Conservation (phyloP, 306 rosid species). For the Vigna angularis region DNA sequence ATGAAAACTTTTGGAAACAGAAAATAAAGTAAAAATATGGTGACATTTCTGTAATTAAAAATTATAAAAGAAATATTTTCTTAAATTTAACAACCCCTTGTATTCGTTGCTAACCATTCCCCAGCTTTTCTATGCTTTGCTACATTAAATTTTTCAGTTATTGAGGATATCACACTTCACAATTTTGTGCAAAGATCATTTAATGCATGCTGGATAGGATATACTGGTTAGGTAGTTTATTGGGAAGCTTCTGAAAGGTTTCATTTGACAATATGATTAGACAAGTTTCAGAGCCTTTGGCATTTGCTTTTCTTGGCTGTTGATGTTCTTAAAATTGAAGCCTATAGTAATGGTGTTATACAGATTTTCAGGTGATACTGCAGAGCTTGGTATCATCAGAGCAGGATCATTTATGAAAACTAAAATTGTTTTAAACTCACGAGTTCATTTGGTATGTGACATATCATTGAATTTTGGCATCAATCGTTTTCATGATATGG, state of each 20-base stretch:
- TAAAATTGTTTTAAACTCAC: constrained; percentile 73
- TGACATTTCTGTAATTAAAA: neutral
- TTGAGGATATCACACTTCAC: constrained; percentile 13
- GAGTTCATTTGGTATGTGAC: constrained; percentile 92
- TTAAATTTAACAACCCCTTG: neutral
- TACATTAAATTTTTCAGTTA: neutral
- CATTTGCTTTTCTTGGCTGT: constrained; percentile 3
- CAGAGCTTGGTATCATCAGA: constrained; percentile 90
- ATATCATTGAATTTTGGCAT: constrained; percentile 38
- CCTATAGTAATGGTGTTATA: constrained; percentile 40
- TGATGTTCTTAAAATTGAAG: constrained; percentile 30
- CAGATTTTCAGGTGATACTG: constrained; percentile 96
- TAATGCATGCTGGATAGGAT: neutral
- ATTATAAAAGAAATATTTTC: neutral
- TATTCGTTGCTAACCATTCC: constrained; percentile 7
- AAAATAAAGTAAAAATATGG: neutral
- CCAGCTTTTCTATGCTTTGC: neutral
- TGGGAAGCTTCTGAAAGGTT: constrained; percentile 5
- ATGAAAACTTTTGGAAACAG: neutral
- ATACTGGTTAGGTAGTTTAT: neutral
- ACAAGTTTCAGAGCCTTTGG: constrained; percentile 28
- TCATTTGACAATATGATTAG: constrained; percentile 24
- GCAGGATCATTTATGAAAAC: constrained; percentile 71
- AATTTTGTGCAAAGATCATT: constrained; percentile 3
- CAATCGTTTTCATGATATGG: constrained; percentile 37